Conservation (phyloP, 139 green algal species). For the Raphidocelis subcapitata region DNA sequence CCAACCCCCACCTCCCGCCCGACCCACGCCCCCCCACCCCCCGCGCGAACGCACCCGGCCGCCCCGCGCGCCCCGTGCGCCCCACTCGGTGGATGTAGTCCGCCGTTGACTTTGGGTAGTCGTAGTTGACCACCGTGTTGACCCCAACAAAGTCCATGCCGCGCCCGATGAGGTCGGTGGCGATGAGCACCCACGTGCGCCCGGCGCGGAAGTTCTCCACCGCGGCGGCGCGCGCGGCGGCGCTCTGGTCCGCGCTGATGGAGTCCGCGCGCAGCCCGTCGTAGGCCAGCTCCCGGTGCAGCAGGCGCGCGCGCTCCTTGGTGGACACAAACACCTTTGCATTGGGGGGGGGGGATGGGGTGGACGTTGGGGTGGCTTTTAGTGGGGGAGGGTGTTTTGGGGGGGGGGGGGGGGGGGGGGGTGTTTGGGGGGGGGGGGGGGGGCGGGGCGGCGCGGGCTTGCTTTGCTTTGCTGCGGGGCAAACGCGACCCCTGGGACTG, state of each 20-base stretch:
- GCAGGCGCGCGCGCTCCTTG: slow-evolving; percentile 11
- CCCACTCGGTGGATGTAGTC: slow-evolving; percentile 95
- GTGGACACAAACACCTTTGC: slow-evolving; percentile 31
- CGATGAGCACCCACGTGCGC: slow-evolving; percentile 87
- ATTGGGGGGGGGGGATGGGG: too few relatives aligned
- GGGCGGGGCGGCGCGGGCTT: too few relatives aligned
- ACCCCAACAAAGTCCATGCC: slow-evolving; percentile 93
- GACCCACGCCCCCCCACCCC: not conserved
- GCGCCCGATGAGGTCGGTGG: slow-evolving; percentile 91
- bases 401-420: too few relatives aligned
- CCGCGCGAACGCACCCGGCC: not conserved
- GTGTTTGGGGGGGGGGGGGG: too few relatives aligned
- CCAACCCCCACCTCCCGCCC: too few relatives aligned
- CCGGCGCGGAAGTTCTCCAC: slow-evolving; percentile 77
- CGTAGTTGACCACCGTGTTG: slow-evolving; percentile 95
- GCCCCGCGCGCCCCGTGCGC: slow-evolving; percentile 62
- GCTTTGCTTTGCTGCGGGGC: too few relatives aligned
- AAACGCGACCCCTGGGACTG: too few relatives aligned
- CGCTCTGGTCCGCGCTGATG: slow-evolving; percentile 76
- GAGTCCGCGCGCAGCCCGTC: slow-evolving; percentile 83
- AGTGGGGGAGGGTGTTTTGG: too few relatives aligned
- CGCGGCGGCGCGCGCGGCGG: slow-evolving; percentile 60
- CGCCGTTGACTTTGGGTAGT: slow-evolving; percentile 80
- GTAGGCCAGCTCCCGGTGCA: slow-evolving; percentile 79
- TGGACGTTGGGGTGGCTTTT: not conserved